These are phyloP conservation scores for Xylaria sp. DNA, from an alignment of 2,329 filamentous ascomycete genomes.

Conservation along the genomic window DNA sequence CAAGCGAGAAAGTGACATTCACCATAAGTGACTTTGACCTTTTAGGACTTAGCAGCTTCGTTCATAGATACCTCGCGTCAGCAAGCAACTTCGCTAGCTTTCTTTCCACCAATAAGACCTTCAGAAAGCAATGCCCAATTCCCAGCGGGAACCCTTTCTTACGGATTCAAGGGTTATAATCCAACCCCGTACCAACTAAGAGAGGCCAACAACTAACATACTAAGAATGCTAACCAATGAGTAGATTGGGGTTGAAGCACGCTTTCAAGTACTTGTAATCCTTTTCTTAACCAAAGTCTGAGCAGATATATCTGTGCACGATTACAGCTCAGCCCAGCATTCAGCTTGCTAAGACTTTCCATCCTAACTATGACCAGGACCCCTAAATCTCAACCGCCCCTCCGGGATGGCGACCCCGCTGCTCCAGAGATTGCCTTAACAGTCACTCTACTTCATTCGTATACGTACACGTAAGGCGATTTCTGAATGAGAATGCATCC, in stretches of 20 bases:
- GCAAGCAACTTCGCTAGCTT: neutral
- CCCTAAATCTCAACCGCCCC: neutral
- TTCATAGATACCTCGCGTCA: neutral
- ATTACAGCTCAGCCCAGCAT: neutral
- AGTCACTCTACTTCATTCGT: neutral
- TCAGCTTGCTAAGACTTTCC: neutral
- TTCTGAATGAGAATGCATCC: neutral
- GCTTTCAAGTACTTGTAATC: neutral
- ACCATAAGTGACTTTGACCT: neutral
- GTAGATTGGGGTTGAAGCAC: neutral
- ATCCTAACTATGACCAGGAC: neutral
- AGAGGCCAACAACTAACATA: neutral
- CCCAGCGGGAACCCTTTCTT: neutral
- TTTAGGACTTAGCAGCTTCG: neutral
- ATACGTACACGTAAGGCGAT: neutral
- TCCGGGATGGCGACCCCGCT: neutral
- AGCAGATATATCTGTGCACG: neutral
- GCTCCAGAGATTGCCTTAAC: neutral
- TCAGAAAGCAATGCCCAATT: neutral
- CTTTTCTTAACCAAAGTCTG: neutral
- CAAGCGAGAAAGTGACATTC: neutral
- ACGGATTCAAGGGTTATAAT: neutral
- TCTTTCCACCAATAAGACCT: conserved; percentile 30
- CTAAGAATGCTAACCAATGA: neutral
- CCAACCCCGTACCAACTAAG: neutral